A percentile compares a stretch with the other conserved stretches of the same genome.
Evolutionary conservation across 495 filamentous ascomycete genomes (phyloP).

Genomic region (Penicillium verhagenii): DNA sequence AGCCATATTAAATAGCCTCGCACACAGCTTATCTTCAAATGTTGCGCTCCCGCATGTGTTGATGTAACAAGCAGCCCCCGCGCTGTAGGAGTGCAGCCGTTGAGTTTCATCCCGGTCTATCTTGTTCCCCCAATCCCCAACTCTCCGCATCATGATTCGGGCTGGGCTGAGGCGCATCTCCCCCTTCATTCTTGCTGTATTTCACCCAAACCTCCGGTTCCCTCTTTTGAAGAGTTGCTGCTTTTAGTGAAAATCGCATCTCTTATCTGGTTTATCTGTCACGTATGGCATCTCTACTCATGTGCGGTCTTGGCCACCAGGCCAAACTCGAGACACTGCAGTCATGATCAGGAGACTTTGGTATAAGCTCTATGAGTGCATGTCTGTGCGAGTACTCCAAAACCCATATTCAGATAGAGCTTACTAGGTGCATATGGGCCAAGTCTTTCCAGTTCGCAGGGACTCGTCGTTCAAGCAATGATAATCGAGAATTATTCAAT

Average conservation of each 20-base stretch:
- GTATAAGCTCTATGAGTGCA: too few species aligned
- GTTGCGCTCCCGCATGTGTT: conserved; percentile 16
- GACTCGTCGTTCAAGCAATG: not conserved
- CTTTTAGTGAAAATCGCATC: conserved; percentile 2
- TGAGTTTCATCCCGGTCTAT: conserved; percentile 26
- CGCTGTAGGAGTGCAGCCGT: conserved; percentile 20
- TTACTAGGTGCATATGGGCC: not conserved
- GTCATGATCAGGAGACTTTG: too few species aligned
- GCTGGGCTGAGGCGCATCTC: conserved; percentile 12
- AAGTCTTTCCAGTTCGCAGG: not conserved
- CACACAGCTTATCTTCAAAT: conserved; percentile 1
- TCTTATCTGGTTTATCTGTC: too few species aligned
- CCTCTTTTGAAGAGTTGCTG: conserved; percentile 7
- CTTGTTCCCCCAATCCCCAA: conserved; percentile 6
- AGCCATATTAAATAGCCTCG: conserved; percentile 7
- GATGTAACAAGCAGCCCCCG: not conserved
- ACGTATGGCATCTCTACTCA: too few species aligned
- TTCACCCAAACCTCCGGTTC: not conserved
- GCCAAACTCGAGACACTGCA: too few species aligned
- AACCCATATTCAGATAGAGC: not conserved
- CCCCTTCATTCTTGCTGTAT: conserved; percentile 1
- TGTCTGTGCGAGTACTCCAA: too few species aligned
- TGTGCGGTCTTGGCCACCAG: too few species aligned
- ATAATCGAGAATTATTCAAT: not conserved
- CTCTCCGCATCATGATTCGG: conserved; percentile 28